phyloP scores from a whole-genome alignment of 2,329 filamentous ascomycete species.

The Rhinocladiella similis region DNA sequence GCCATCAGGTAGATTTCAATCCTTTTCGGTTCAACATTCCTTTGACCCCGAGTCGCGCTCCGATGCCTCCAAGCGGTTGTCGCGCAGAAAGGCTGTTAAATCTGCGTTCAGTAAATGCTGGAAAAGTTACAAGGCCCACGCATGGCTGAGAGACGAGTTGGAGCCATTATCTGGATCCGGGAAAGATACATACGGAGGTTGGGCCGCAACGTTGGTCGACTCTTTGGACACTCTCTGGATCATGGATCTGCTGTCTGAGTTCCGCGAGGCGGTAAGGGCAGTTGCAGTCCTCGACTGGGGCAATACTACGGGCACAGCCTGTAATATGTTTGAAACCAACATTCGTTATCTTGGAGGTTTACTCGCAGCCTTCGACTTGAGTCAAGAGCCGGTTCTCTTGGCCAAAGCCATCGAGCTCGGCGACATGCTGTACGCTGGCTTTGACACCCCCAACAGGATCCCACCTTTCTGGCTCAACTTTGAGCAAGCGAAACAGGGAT shows the following conservation, averaged over 20 bases:
- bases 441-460: constrained; percentile 59
- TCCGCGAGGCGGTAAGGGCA: constrained; percentile 61
- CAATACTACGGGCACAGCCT: constrained; percentile 39
- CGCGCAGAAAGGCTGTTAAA: neutral
- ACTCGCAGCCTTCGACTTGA: constrained; percentile 38
- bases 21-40: neutral
- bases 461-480: constrained; percentile 49
- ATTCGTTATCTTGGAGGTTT: constrained; percentile 42
- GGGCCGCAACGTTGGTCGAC: constrained; percentile 66
- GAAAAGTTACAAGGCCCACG: constrained; percentile 60
- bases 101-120: constrained; percentile 38
- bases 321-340: constrained; percentile 44
- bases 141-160: constrained; percentile 65
- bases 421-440: constrained; percentile 46
- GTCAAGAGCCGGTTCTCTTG: constrained; percentile 38
- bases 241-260: constrained; percentile 66
- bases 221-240: constrained; percentile 70
- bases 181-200: constrained; percentile 62
- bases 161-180: constrained; percentile 54
- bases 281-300: constrained; percentile 64
- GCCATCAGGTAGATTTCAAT: neutral
- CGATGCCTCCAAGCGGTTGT: neutral
- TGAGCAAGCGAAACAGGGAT: constrained; percentile 31
- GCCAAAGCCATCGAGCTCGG: constrained; percentile 43
- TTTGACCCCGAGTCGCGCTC: neutral